Conservation (phyloP, 345 rosid genomes). For the Leavenworthia alabamica region DNA sequence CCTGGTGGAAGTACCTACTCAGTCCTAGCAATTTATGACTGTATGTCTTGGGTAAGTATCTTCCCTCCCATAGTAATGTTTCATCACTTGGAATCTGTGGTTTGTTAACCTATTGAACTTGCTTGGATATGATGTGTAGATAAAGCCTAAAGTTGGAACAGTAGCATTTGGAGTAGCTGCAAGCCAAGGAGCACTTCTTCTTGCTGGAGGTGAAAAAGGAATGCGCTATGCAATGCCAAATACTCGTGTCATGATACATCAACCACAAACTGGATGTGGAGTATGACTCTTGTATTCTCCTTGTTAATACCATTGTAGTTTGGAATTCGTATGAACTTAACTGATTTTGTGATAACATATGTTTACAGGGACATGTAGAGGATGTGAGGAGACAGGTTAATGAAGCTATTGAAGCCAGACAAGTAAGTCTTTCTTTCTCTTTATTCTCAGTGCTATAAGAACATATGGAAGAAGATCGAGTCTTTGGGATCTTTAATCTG, state of each 20-base stretch:
- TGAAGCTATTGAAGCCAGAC: slow-evolving; percentile 76
- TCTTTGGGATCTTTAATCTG: not conserved
- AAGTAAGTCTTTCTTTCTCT: slow-evolving; percentile 46
- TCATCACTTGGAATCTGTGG: not conserved
- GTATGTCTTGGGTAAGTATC: slow-evolving; percentile 83
- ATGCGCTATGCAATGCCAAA: slow-evolving; percentile 97
- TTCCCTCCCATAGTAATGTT: not conserved
- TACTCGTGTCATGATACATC: slow-evolving; percentile 90
- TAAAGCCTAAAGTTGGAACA: slow-evolving; percentile 91
- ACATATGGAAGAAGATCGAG: not conserved
- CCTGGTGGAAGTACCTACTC: slow-evolving; percentile 94
- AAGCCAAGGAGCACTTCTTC: slow-evolving; percentile 88
- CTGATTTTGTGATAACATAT: not conserved
- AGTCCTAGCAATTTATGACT: slow-evolving; percentile 84
- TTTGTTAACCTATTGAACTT: not conserved
- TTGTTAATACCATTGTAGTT: not conserved
- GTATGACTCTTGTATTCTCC: slow-evolving; percentile 34
- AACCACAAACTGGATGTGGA: slow-evolving; percentile 89
- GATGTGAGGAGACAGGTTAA: slow-evolving; percentile 85
- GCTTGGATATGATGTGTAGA: slow-evolving; percentile 35
- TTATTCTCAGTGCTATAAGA: not conserved
- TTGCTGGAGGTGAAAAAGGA: slow-evolving; percentile 95
- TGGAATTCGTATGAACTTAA: not conserved
- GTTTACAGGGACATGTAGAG: slow-evolving; percentile 67
- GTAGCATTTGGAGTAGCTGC: slow-evolving; percentile 96